Percentiles rank a stretch among this genome's conserved stretches.
Evolutionary conservation across 2,329 filamentous ascomycete species (phyloP).

Genomic region (Aspergillus alliaceus): DNA sequence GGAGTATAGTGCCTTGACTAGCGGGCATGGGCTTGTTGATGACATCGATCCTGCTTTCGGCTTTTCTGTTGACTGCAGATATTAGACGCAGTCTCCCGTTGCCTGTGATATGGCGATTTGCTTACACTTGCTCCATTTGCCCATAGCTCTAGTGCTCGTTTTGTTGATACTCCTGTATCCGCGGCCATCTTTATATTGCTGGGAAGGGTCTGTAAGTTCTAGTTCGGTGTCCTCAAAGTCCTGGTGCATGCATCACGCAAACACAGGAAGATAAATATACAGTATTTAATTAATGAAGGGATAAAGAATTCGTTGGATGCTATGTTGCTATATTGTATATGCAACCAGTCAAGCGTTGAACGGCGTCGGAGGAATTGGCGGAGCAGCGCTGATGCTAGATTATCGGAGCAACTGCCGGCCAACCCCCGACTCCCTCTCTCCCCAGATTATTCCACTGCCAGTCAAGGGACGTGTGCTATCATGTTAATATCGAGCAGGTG

Average conservation of each 20-base stretch:
- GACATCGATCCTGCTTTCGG: background rate
- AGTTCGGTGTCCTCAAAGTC: too few relatives aligned
- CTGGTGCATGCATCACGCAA: too few relatives aligned
- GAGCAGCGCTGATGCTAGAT: background rate
- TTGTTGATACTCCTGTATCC: background rate
- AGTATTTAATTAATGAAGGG: too few relatives aligned
- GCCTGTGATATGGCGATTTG: rapidly evolving
- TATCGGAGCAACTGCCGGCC: background rate
- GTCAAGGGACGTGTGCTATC: background rate
- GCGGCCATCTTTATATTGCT: background rate
- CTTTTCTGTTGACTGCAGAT: background rate
- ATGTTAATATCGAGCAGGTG: background rate
- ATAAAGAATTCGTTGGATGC: background rate
- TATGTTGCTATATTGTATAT: background rate
- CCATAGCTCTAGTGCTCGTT: background rate
- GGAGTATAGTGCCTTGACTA: constrained; percentile 16
- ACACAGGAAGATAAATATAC: too few relatives aligned
- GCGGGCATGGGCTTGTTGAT: background rate
- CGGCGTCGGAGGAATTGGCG: background rate
- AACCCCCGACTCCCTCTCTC: background rate
- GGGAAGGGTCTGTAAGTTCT: too few relatives aligned
- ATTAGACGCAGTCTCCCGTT: background rate
- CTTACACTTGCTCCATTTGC: background rate
- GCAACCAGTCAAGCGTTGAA: background rate
- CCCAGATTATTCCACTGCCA: background rate